These are phyloP conservation scores for Phycomyces nitens DNA, from an alignment of 192 early-diverging fungal genomes.

Conservation along the genomic window DNA sequence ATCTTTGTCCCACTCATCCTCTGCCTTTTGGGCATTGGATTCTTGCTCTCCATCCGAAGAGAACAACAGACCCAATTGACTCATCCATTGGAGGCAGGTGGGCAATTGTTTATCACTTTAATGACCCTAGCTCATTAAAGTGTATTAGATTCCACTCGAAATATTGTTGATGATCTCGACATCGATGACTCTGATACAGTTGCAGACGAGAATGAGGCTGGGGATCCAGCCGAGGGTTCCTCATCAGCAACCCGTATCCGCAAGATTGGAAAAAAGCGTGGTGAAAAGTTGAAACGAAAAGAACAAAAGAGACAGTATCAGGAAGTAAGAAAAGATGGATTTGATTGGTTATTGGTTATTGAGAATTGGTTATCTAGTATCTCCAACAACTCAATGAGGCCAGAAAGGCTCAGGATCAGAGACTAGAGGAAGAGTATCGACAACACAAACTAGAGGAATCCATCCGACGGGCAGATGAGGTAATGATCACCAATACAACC, in stretches of 20 bases:
- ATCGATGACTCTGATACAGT: too few species aligned
- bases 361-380: slow-evolving; percentile 2
- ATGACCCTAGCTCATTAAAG: too few species aligned
- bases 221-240: slow-evolving; percentile 20
- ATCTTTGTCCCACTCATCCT: neutral
- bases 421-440: slow-evolving; percentile 14
- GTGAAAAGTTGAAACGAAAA: slow-evolving; percentile 20
- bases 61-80: neutral
- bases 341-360: neutral
- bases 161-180: too few species aligned
- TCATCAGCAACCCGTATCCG: slow-evolving; percentile 11
- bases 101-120: neutral
- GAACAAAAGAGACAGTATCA: slow-evolving; percentile 30
- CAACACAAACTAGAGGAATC: slow-evolving; percentile 22
- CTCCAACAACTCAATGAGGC: slow-evolving; percentile 20
- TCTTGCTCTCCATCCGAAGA: neutral
- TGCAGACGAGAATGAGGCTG: neutral
- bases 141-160: too few species aligned
- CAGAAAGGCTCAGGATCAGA: slow-evolving; percentile 17
- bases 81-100: neutral
- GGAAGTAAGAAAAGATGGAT: slow-evolving; percentile 11
- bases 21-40: neutral
- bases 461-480: slow-evolving; percentile 18
- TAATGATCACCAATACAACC: neutral
- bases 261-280: slow-evolving; percentile 22